Evolutionary conservation across 2,329 filamentous ascomycete species (phyloP), one percentile per base, ranked within the genome.

Genomic region (Coniochaeta pulveracea): DNA sequence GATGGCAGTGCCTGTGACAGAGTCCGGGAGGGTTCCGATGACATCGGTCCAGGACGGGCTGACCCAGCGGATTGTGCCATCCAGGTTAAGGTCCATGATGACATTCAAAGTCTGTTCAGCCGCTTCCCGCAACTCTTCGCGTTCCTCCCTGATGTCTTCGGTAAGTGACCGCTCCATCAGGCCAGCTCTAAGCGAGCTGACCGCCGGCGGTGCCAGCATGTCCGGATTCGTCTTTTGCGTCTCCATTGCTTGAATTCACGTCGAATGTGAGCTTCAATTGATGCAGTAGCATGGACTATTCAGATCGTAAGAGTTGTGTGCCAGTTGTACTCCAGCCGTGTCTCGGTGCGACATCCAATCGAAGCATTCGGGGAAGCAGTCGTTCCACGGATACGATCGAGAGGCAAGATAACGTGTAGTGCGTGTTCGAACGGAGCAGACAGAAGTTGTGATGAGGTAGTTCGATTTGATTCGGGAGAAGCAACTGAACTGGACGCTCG

Each of bases 81-180:
- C 83, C 36, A 96, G 71, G 49, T 86, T 85, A 43, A 98, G 69
- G 60, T 98, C 89, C 52, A 98, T 72, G 54, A 98, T 94, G 42
- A 93, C 84, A 57, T 96, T 98, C 53, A 94, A 69, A 15, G 88
- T 95, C 62, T 95, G 85, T 60, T 96, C 89, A 33, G 89, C 91
- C 25, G 89, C 91, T 62, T 94, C 85, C 51, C 88, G 86, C 45
- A 98, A 71, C 54, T 96, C 89, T 52, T 94, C 83, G 41, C 88
- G 76, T 62, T 96, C 86, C 51, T 93, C 85, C 46, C 85, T 80
- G 48, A 96, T 95, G 54, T 94, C 80, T 58, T 86, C 77, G 58
- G 83, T 95, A 44, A 91, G 63, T 10, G 85, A 69, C 37, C 76
- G 62, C 52, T 74, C 68, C 74, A 79, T 78, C 32, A 55, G 50